These are phyloP conservation scores for Lodderomyces oxycetoniae DNA, from an alignment of 1,139 yeast genomes.

Conservation along the genomic window DNA sequence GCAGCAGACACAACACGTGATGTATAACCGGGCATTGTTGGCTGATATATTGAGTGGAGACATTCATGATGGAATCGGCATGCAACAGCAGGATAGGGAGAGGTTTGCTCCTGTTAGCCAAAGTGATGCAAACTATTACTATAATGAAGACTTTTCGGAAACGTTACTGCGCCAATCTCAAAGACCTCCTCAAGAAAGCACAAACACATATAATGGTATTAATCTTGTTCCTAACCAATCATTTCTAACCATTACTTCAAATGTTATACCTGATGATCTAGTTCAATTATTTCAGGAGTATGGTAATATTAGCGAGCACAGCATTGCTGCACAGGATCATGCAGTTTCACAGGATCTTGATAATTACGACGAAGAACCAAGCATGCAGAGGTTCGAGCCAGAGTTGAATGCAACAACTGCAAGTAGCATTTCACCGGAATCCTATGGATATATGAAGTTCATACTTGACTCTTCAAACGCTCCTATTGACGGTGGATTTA, in stretches of 20 bases:
- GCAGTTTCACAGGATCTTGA: constrained; percentile 1
- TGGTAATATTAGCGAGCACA: constrained; percentile 1
- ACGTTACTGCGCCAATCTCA: background rate
- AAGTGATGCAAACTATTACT: background rate
- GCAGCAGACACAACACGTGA: background rate
- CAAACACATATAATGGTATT: constrained; percentile 1
- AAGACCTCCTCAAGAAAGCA: background rate
- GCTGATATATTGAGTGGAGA: constrained; percentile 4
- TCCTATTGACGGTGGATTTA: background rate
- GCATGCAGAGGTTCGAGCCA: background rate
- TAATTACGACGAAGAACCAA: background rate
- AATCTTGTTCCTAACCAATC: constrained; percentile 3
- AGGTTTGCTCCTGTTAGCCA: background rate
- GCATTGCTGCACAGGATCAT: too few species aligned
- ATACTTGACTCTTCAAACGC: constrained; percentile 8
- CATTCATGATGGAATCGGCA: constrained; percentile 1
- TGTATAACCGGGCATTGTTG: constrained; percentile 1
- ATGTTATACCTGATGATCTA: constrained; percentile 7
- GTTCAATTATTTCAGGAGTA: constrained; percentile 8
- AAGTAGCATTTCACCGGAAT: constrained; percentile 9
- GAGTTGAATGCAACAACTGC: constrained; percentile 1
- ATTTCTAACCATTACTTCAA: constrained; percentile 3
- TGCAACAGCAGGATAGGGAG: background rate
- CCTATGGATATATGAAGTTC: constrained; percentile 12
- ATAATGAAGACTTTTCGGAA: background rate